Conservation (phyloP, 805 yeast genomes). For the Cyberlindnera americana region DNA sequence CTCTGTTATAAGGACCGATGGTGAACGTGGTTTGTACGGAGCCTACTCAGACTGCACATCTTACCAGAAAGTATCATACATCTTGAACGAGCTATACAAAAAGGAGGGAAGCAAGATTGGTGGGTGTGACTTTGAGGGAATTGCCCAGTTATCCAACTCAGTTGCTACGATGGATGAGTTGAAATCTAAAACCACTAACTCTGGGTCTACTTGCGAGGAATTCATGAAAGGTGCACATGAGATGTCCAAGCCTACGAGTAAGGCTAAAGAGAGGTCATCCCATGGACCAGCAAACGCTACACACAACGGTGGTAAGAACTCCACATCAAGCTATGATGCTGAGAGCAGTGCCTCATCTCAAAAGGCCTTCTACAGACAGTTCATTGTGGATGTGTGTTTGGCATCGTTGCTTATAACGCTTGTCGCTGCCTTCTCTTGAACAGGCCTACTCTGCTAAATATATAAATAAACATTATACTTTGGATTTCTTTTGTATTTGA, state of each 20-base stretch:
- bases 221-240: constrained; percentile 9
- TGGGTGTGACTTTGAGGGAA: constrained; percentile 28
- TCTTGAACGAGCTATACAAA: constrained; percentile 59
- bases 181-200: constrained; percentile 4
- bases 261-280: not conserved
- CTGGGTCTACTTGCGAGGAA: constrained; percentile 22
- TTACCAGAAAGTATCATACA: constrained; percentile 58
- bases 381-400: constrained; percentile 4
- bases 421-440: constrained; percentile 2
- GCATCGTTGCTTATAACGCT: constrained; percentile 8
- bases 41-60: constrained; percentile 62
- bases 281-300: too few species aligned
- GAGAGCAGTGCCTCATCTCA: constrained; percentile 10
- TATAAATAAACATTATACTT: not conserved
- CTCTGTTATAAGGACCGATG: constrained; percentile 55
- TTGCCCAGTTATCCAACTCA: constrained; percentile 17
- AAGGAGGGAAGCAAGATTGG: constrained; percentile 35
- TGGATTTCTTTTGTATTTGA: not conserved
- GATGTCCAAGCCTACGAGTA: not conserved
- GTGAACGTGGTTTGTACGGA: constrained; percentile 60
- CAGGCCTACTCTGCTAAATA: too few species aligned
- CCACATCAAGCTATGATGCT: too few species aligned
- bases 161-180: constrained; percentile 11
- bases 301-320: too few species aligned
- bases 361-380: constrained; percentile 9